Percentiles rank a stretch among this genome's conserved stretches.
phyloP scores from a whole-genome alignment of 2,329 filamentous ascomycete species.

The Fusarium subtropicale region DNA sequence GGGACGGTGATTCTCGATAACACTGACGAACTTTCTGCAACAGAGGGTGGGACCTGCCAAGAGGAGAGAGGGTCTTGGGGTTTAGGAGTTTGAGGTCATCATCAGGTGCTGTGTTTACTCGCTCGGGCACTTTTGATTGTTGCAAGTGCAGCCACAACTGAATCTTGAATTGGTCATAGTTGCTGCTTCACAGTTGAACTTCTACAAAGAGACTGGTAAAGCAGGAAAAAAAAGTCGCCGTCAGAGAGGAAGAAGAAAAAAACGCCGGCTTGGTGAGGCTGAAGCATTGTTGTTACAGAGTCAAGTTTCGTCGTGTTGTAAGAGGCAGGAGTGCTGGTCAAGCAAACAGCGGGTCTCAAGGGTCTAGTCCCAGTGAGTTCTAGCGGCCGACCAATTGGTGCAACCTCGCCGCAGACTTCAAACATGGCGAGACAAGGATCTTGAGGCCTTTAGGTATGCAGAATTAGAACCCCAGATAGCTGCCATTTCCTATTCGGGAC shows the following conservation, averaged over 20 bases:
- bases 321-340: conserved; percentile 41
- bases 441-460: neutral
- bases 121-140: neutral
- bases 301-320: conserved; percentile 56
- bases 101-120: neutral
- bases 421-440: conserved; percentile 39
- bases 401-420: conserved; percentile 29
- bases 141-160: conserved; percentile 17
- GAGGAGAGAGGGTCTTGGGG: neutral
- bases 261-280: conserved; percentile 43
- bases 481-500: conserved; percentile 22
- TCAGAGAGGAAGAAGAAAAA: neutral
- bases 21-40: conserved; percentile 9
- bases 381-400: conserved; percentile 26
- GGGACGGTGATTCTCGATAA: conserved; percentile 8
- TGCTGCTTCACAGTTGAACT: conserved; percentile 6
- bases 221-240: neutral
- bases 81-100: neutral
- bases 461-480: conserved; percentile 9
- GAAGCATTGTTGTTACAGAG: conserved; percentile 62
- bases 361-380: conserved; percentile 14
- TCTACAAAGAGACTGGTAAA: conserved; percentile 10
- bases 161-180: neutral
- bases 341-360: conserved; percentile 21
- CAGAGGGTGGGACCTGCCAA: conserved; percentile 6